Evolutionary conservation across 306 rosid genomes (phyloP), one percentile per base, ranked within the genome.

Genomic region (Sicyos edulis): DNA sequence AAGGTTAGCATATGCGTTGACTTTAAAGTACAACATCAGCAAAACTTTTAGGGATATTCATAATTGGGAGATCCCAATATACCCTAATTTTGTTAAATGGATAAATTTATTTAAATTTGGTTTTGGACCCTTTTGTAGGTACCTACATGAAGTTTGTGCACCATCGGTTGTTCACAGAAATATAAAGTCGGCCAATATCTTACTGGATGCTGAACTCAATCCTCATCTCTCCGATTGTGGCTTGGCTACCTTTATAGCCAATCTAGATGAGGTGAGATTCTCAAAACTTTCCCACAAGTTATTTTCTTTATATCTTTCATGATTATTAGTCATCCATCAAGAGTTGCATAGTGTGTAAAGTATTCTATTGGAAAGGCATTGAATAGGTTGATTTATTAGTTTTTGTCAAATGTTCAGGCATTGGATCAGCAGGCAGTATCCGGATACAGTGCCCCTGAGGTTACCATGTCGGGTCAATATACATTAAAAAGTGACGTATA

Each of bases 171-270:
- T 95, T 72, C 99, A 95, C 78, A 91, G 86, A 81, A 85, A 91
- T 76, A 88, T 95, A 13, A 91, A 91, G 82, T 85, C 99, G 47
- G 83, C 91, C 77, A 95, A 95, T 81, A 91, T 95, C 80, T 82
- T 91, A 57, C 86, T 95, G 75, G 99, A 89, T 84, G 75, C 79
- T 19, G 99, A 95, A 77, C 78, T 95, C 50, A 91, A 95, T 78
- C 99, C 99, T 52, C 99, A 95, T 80, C 86, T 95, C 67, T 91
- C 97, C 4, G 99, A 91, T 82, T 80, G 80, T 75, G 96, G 99
- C 75, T 75, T 95, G 71, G 96, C 92, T 59, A 86, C 89, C 88
- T 85, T 79, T 62, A 80, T 91, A 54, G 87, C 89, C 53, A 84
- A 85, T 82, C 74, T 47, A 60, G 57, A 74, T 49, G 45, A 73